Base-by-base conservation (phyloP, 495 filamentous ascomycete genomes). In the Penicillium paradoxum region DNA sequence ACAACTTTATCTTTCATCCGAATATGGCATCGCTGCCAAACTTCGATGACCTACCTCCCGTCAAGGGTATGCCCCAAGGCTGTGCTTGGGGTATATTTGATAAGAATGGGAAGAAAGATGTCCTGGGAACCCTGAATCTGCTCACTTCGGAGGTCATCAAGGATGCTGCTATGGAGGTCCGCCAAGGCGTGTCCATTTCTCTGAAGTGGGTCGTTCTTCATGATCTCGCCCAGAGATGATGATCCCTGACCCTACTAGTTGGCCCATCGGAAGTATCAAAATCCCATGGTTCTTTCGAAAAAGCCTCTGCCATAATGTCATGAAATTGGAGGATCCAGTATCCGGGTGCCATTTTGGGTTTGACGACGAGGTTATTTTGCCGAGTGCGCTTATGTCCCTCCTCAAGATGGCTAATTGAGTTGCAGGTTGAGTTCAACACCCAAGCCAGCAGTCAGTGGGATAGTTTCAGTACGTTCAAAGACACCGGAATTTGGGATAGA, bases 41-140 rank as follows among this genome's bases (percentile, higher is more conserved):
- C 33, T 87, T 83, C 56, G 82, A 85, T 50, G 63, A 75, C 55
- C 74, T 86, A 2, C 83, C 84, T 4, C 63, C 67, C 36, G 82
- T 87, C 6, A 55, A 79, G 27, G 81, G 74, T 13, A 79, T 80
- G 73, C 82, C 81, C 1, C 76, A 83, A 60, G 83, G 83, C 15
- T 84, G 79, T 58, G 78, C 83, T 10, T 86, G 83, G 83, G 83
- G 84, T 4, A 30, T 86, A 15, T 87, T 81, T 38, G 83, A 86
- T 64, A 80, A 78, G 50, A 71, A 81, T 51, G 81, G 77, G 43
- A 68, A 81, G 53, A 81, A 81, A 43, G 83, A 86, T 54, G 60
- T 78, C 33, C 69, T 73, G 43, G 83, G 84, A 24, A 82, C 77
- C 2, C 57, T 84, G 30, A 85, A 85, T 60, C 64, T 84, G 9